Evolutionary conservation across 2,329 filamentous ascomycete genomes (phyloP), one percentile per base, ranked within the genome.

Genomic region (Shiraia sp.): DNA sequence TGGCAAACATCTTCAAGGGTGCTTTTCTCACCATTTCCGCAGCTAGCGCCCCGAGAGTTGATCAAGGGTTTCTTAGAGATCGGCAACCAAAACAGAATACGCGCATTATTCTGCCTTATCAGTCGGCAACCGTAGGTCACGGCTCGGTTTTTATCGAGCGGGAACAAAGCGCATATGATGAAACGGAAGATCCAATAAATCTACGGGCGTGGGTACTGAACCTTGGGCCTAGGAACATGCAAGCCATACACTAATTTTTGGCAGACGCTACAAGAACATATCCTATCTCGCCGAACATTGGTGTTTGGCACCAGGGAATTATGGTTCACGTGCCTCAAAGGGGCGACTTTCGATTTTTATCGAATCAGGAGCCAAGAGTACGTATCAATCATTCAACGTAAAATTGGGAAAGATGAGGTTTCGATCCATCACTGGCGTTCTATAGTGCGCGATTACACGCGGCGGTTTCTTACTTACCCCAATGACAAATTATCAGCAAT

Each of bases 401-500:
- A 38, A 25, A 23, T 4, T 16, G 17, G 27, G 4, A 10, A 12
- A 2, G 36, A 38, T 6, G n/a, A 14, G 22, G 26, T n/a, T 10
- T 38, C 28, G 6, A 19, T 47, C 26, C 14, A 32, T 7, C 26
- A 40, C 10, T 52, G 45, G 45, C 30, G 42, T 12, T 41, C 32
- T 9, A 42, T 49, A 10, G 45, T 52, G 10, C 46, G 35, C 22
- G 42, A 44, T n/a, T 54, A 54, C 19, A 49, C 48, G 1, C 42
- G 48, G 9, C 23, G 47, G 7, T 54, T 47, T 27, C 30, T 55
- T 8, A 52, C 40, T 1, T 32, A 35, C 16, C 38, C 48, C 16
- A 31, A 23, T 14, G 51, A 55, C 36, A 52, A 55, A 24, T 35
- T 49, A 6, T 35, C 43, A 2, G 45, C 45, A 6, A 44, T 45